Evolutionary conservation across 345 rosid species (phyloP), one percentile per base, ranked within the genome.

Genomic region (Citrus glauca): DNA sequence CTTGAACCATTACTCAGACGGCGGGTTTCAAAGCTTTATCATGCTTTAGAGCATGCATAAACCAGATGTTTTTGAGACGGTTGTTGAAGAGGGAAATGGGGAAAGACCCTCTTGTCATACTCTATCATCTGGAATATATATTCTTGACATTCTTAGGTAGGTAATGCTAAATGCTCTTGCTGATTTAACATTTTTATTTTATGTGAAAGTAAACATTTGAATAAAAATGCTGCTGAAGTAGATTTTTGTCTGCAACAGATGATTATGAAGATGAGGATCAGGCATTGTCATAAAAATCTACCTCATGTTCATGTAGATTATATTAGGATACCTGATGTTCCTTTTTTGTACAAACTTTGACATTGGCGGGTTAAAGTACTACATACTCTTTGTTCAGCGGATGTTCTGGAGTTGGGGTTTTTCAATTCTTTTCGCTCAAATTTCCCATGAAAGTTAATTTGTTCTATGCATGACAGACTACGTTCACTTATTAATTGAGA

Each of bases 1-100:
- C 81, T 93, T 72, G 94, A 92, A 82, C 88, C 96, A 72, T 79
- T 93, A 68, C 82, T 95, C 66, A 82, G 89, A 71, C 84, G 89
- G 55, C 89, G 94, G 80, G 86, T 85, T 79, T 85, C 87, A 5
- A 84, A 84, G 79, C 82, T 87, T 22, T 88, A 83, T 81, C 83
- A 86, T 79, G 87, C 88, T 40, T 81, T 92, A 76, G 86, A 87
- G 85, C 80, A 84, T 80, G 78, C 83, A 81, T 84, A 75, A 81
- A 33, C 66, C 74, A 72, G 70, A 66, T 68, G 65, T 71, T 69
- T 70, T 78, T 73, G 76, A 68, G 76, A 35, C 70, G n/a, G 76
- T 69, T 61, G 38, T 70, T 32, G 65, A 22, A 71, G 53, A 25
- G 55, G 61, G 27, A 25, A 32, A 38, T 33, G 37, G 45, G 57